phyloP scores from a whole-genome alignment of 352 stramenopile species.

The Elongisporangium prolatum region DNA sequence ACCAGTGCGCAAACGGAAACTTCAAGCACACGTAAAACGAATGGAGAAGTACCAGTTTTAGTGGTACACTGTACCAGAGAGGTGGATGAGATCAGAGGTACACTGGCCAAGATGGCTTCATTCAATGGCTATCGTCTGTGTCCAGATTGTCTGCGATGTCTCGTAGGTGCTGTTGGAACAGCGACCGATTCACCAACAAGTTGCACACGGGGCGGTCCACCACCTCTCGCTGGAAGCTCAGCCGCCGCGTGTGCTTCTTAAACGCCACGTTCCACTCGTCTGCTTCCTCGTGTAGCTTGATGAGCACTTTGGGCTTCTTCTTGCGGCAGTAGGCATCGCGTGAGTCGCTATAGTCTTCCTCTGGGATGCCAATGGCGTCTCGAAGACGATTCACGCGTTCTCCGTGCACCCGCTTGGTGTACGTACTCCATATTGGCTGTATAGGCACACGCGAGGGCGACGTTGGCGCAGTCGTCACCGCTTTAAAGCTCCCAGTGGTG shows the following conservation, averaged over 20 bases:
- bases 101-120: background rate
- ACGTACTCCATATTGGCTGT: constrained; percentile 26
- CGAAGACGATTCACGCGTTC: constrained; percentile 19
- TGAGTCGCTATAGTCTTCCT: constrained; percentile 35
- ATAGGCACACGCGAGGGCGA: background rate
- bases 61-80: background rate
- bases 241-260: constrained; percentile 23
- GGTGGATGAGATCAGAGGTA: background rate
- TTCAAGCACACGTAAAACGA: background rate
- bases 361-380: constrained; percentile 27
- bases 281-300: constrained; percentile 48
- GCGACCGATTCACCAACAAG: constrained; percentile 31
- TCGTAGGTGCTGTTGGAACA: constrained; percentile 26
- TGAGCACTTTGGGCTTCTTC: constrained; percentile 26
- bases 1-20: background rate
- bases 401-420: constrained; percentile 34
- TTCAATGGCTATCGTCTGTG: background rate
- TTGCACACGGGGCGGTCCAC: constrained; percentile 52
- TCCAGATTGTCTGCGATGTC: constrained; percentile 6
- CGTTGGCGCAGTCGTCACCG: constrained; percentile 1
- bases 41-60: background rate
- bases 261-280: constrained; percentile 30
- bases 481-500: background rate
- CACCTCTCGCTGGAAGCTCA: constrained; percentile 44
- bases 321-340: constrained; percentile 46